Evolutionary conservation across 169 alveolate species (phyloP).

Genomic region (Eimeria acervulina): DNA sequence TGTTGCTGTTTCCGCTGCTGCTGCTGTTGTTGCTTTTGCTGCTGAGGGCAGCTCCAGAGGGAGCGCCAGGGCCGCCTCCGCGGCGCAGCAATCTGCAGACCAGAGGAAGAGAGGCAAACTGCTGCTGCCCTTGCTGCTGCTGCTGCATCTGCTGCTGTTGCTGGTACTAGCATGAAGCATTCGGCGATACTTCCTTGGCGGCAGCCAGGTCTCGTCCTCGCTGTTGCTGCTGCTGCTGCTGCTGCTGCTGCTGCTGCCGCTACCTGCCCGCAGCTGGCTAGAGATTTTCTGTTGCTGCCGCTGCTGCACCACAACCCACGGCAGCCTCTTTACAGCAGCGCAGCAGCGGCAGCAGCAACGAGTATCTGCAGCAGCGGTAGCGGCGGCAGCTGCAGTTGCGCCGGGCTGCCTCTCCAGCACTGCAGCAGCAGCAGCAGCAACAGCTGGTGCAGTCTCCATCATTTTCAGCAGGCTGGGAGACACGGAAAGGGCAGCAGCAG

Average conservation of each 20-base stretch:
- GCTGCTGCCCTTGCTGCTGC: background rate
- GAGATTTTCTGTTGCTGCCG: background rate
- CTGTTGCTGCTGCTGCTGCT: background rate
- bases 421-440: conserved; percentile 22
- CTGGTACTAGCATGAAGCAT: background rate
- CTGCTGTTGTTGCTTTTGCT: too few species aligned
- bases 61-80: background rate
- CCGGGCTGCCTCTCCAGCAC: conserved; percentile 17
- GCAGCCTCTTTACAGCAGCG: background rate
- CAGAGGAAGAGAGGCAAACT: background rate
- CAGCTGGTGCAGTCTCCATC: background rate
- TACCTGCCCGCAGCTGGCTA: background rate
- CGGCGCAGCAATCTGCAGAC: background rate
- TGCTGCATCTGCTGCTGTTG: too few species aligned
- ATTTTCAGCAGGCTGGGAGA: too few species aligned
- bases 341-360: background rate
- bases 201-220: background rate
- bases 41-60: background rate
- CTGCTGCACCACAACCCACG: conserved; percentile 21
- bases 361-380: background rate
- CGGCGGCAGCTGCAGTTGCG: background rate
- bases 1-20: background rate
- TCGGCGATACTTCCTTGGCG: background rate
- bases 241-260: background rate
- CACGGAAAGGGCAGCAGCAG: background rate